Evolutionary conservation across 306 rosid genomes (phyloP).

Genomic region (Gastrolobium villosum): DNA sequence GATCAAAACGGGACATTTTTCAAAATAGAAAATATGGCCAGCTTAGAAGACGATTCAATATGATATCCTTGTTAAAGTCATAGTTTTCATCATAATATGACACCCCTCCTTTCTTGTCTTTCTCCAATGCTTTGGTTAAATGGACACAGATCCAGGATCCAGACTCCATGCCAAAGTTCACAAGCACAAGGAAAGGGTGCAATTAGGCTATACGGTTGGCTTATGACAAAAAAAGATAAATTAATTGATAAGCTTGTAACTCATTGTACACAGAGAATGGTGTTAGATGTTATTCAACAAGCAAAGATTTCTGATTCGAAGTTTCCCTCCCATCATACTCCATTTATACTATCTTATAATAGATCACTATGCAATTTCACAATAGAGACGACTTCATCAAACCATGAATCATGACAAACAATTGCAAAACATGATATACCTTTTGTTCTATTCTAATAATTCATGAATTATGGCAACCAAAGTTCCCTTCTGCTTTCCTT

Average conservation of each 20-base stretch:
- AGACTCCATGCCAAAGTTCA: not conserved
- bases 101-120: not conserved
- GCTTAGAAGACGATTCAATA: not conserved
- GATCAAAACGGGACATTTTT: not conserved
- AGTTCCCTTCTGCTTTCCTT: not conserved
- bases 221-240: slow-evolving; percentile 19
- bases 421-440: not conserved
- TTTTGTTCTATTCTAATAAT: slow-evolving; percentile 1
- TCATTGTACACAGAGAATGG: not conserved
- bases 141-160: not conserved
- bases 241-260: not conserved
- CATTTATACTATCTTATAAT: not conserved
- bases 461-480: not conserved
- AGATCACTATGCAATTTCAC: not conserved
- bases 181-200: slow-evolving; percentile 5
- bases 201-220: not conserved
- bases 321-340: no score
- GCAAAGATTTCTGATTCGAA: no score
- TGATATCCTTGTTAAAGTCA: slow-evolving; percentile 12
- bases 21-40: not conserved
- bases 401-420: slow-evolving; percentile 1
- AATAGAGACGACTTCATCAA: slow-evolving; percentile 7
- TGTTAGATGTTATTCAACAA: no score
- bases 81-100: not conserved
- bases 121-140: not conserved